Conservation (phyloP, 331 rosid species). For the Stylosanthes scabra region DNA sequence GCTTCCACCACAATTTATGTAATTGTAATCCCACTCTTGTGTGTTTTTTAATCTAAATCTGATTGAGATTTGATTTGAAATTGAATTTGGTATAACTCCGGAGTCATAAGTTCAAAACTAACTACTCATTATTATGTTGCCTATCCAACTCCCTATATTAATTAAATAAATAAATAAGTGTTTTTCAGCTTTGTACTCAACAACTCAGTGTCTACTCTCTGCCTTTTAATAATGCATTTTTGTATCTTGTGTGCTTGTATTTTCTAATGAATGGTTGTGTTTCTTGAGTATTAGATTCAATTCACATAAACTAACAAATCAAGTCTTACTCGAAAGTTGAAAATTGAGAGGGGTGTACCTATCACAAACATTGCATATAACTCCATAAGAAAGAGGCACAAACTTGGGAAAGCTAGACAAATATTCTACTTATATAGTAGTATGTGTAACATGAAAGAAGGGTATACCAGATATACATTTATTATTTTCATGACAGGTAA, state of each 20-base stretch:
- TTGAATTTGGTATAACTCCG: constrained; percentile 23
- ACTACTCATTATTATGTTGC: too few relatives aligned
- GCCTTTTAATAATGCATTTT: constrained; percentile 9
- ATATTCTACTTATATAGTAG: constrained; percentile 18
- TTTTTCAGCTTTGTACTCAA: not conserved
- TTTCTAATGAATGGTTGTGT: constrained; percentile 7
- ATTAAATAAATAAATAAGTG: not conserved
- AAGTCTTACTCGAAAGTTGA: too few relatives aligned
- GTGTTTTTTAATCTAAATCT: not conserved
- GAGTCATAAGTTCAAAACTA: too few relatives aligned
- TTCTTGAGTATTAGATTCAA: too few relatives aligned
- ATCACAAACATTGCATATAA: constrained; percentile 43
- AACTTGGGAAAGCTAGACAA: constrained; percentile 21
- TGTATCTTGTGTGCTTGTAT: not conserved
- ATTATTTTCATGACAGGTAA: constrained; percentile 12
- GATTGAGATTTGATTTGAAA: too few relatives aligned
- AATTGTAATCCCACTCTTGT: too few relatives aligned
- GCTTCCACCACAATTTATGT: constrained; percentile 73
- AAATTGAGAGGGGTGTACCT: constrained; percentile 80
- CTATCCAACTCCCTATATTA: too few relatives aligned
- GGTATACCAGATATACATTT: not conserved
- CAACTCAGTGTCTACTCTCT: too few relatives aligned
- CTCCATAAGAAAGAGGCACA: constrained; percentile 35
- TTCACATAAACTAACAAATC: too few relatives aligned
- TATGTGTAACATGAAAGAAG: not conserved